Evolutionary conservation across 2,329 filamentous ascomycete genomes (phyloP).

Genomic region (Chaetomiaceae sp.): DNA sequence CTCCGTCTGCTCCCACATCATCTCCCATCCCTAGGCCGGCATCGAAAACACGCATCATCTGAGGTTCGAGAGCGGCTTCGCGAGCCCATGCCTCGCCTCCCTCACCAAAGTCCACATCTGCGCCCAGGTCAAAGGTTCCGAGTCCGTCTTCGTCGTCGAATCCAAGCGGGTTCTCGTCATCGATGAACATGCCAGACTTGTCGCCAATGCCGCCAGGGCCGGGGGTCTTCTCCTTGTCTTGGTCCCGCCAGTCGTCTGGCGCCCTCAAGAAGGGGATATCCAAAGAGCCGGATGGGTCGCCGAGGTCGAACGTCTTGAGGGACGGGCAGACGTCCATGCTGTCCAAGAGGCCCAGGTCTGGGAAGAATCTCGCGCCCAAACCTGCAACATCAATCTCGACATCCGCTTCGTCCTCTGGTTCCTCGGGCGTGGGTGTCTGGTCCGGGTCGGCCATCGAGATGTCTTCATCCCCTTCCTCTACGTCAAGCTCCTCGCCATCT

Average conservation of each 20-base stretch:
- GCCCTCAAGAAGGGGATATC: conserved; percentile 91
- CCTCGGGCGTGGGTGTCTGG: conserved; percentile 27
- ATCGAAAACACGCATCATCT: conserved; percentile 77
- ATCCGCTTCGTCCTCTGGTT: conserved; percentile 46
- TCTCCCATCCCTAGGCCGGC: conserved; percentile 50
- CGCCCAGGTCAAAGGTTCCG: conserved; percentile 65
- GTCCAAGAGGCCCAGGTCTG: conserved; percentile 70
- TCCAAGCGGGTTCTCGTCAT: conserved; percentile 77
- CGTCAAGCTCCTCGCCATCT: conserved; percentile 36
- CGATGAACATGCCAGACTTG: conserved; percentile 76
- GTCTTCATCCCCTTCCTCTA: conserved; percentile 34
- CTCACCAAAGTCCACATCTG: conserved; percentile 83
- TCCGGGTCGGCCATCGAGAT: conserved; percentile 18
- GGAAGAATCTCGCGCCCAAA: conserved; percentile 79
- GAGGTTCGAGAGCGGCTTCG: conserved; percentile 80
- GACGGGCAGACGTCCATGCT: conserved; percentile 92
- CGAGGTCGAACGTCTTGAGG: conserved; percentile 87
- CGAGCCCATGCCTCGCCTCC: conserved; percentile 94
- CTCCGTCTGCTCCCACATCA: conserved; percentile 52
- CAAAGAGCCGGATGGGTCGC: conserved; percentile 76
- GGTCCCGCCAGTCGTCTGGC: conserved; percentile 76
- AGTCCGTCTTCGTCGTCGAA: conserved; percentile 78
- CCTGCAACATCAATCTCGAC: conserved; percentile 74
- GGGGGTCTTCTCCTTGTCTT: conserved; percentile 58
- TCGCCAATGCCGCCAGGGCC: conserved; percentile 51